Evolutionary conservation across 2,329 filamentous ascomycete species (phyloP), one percentile per base, ranked within the genome.

Genomic region (Gnomoniopsis sp.): DNA sequence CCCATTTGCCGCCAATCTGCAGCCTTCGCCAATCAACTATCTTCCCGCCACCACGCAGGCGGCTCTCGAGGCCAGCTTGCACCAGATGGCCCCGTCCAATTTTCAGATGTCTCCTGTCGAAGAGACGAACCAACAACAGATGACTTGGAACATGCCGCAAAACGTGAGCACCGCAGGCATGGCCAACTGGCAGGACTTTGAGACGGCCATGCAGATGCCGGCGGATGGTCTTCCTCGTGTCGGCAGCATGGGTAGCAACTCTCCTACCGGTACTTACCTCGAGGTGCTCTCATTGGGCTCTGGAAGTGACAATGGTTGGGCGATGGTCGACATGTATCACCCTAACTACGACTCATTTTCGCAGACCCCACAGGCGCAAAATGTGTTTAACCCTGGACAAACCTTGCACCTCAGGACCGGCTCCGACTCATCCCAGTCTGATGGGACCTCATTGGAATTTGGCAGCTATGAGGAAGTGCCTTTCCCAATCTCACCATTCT

Each of bases 321-420:
- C 85, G 53, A 84, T 89, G 65, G 87, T 97, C 58, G 90, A 95
- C 64, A 84, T 86, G 70, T 87, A 87, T 60, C 85, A 88, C 61
- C 87, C 85, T 62, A 88, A 87, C 41, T 86, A 89, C 65, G 89
- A 93, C 65, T 81, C 84, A 36, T 85, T 83, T 52, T 81, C 81
- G 65, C 79, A 82, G 49, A 79, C 87, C 8, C 73, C 72, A 54
- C 77, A 79, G 59, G 71, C 77, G 6, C 82, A 84, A 53, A 84
- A 79, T 62, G 93, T 96, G 69, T 96, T 96, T 79, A 96, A 97
- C 74, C 93, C 93, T 2, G 86, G 88, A 62, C 90, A 96, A 75
- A 96, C 92, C 1, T 79, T 98, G 53, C 93, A 97, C 76, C 83
- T 96, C 68, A 86, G 93, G 65, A 93, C 88, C 56, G 87, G 89